Percentiles rank a stretch among this genome's conserved stretches.
phyloP scores from a whole-genome alignment of 1,284 basidiomycete species.

The Tilletiopsis washingtonensis region DNA sequence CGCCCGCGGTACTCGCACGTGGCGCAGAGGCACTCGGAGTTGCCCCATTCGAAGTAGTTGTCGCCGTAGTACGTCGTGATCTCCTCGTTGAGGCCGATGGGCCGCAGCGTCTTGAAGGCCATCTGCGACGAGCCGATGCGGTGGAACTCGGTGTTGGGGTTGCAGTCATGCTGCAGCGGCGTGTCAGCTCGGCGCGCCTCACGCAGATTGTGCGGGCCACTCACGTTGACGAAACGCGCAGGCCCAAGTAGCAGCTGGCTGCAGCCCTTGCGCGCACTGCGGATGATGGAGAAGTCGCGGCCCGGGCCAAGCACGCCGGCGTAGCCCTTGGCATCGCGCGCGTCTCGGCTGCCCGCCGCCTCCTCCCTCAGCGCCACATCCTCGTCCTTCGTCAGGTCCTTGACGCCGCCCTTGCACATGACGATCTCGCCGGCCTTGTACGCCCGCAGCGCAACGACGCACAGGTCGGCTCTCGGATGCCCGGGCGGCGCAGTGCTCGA shows the following conservation, averaged over 20 bases:
- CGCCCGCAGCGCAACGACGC: constrained; percentile 71
- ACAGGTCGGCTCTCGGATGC: constrained; percentile 60
- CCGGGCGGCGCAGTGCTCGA: constrained; percentile 53
- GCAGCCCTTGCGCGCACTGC: constrained; percentile 79
- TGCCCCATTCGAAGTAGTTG: constrained; percentile 68
- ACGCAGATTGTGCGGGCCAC: too few relatives aligned
- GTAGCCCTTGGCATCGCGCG: constrained; percentile 18
- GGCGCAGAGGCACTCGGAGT: constrained; percentile 78
- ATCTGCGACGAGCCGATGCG: constrained; percentile 71
- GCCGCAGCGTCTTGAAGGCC: constrained; percentile 73
- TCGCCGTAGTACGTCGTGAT: constrained; percentile 57
- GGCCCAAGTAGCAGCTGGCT: constrained; percentile 85
- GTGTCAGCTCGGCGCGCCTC: constrained; percentile 15
- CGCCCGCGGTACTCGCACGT: constrained; percentile 70
- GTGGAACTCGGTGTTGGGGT: constrained; percentile 79
- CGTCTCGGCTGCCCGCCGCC: constrained; percentile 55
- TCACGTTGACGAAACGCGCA: constrained; percentile 85
- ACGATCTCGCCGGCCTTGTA: constrained; percentile 64
- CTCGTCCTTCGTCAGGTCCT: constrained; percentile 46
- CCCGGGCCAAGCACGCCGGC: constrained; percentile 57
- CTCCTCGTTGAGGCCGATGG: constrained; percentile 73
- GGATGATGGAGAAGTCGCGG: constrained; percentile 82
- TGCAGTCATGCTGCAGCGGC: constrained; percentile 68
- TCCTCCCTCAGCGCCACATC: constrained; percentile 56
- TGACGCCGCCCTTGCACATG: constrained; percentile 58